Base-by-base conservation (phyloP, 345 rosid genomes). In the Euphorbia peplus region DNA sequence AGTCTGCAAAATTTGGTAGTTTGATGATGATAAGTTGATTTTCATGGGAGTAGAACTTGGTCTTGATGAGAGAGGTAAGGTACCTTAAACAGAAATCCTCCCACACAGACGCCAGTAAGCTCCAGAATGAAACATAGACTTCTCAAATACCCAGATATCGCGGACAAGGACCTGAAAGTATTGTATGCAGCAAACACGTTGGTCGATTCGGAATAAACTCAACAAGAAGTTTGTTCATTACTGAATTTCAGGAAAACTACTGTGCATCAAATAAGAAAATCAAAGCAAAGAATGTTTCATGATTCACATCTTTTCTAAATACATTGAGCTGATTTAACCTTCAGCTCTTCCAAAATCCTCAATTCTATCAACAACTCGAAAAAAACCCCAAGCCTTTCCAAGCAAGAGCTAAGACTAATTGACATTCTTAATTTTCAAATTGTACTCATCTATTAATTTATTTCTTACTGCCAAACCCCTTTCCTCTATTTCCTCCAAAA, bases 81-180 rank as follows among this genome's bases (percentile, higher is more conserved):
- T 12, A 28, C n/a, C 59, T 78, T 76, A 87, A 32, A 82, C 22
- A 28, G 73, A 66, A 74, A 93, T 86, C 68, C 91, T 82, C 71
- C 96, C 96, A 52, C 97, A 91, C 44, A 93, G 95, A 54, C 96
- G 95, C 98, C 98, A 93, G 70, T 70, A 74, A 66, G 98, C 84
- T 80, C 87, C 95, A 4, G 79, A 66, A 44, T 93, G 96, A 77
- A 91, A 93, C n/a, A 89, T 85, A 64, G 96, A 93, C 77, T 93
- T 91, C 88, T 91, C 97, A 21, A 93, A 89, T 41, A 93, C 97
- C 98, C 97, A 93, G 29, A 93, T 89, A 55, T 90, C 91, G 22
- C 89, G 91, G 50, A 93, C 96, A 63, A 93, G 96, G 48, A 91
- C 81, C 98, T 93, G 80, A 30, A 42, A 68, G 64, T 51, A 44